A percentile compares a stretch with the other conserved stretches of the same genome.
phyloP scores from a whole-genome alignment of 371 early-diverging fungal genomes.

The Mucor mucedo region DNA sequence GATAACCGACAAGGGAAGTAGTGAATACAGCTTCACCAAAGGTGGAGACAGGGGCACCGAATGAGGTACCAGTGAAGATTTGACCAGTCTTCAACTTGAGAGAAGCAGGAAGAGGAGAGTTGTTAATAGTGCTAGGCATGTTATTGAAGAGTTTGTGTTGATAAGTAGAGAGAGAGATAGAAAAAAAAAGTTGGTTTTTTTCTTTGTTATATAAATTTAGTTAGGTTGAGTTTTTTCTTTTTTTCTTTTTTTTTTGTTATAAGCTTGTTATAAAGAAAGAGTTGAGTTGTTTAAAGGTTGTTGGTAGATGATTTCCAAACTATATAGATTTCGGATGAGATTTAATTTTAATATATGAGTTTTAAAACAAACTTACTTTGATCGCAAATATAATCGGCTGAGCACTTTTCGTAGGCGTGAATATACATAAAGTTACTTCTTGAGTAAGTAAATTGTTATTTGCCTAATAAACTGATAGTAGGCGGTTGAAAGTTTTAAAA shows the following conservation, averaged over 20 bases:
- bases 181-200: slow-evolving; percentile 14
- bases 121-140: slow-evolving; percentile 46
- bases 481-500: slow-evolving; percentile 13
- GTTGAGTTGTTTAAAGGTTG: slow-evolving; percentile 11
- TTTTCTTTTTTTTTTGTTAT: background rate
- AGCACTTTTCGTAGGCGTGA: slow-evolving; percentile 82
- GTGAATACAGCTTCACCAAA: slow-evolving; percentile 89
- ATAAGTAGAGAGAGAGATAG: slow-evolving; percentile 26
- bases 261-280: slow-evolving; percentile 5
- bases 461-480: slow-evolving; percentile 11
- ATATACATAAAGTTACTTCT: slow-evolving; percentile 71
- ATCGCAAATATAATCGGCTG: slow-evolving; percentile 84
- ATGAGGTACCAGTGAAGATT: slow-evolving; percentile 76
- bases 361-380: slow-evolving; percentile 56
- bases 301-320: slow-evolving; percentile 64
- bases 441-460: slow-evolving; percentile 10
- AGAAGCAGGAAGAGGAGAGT: slow-evolving; percentile 60
- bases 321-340: slow-evolving; percentile 13
- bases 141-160: slow-evolving; percentile 16
- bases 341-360: slow-evolving; percentile 4
- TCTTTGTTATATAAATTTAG: background rate
- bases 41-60: slow-evolving; percentile 65
- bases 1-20: slow-evolving; percentile 93
- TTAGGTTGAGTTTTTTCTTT: background rate
- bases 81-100: slow-evolving; percentile 80